Evolutionary conservation across 1,284 basidiomycete species (phyloP).

Genomic region (Leccinum subrobustum): DNA sequence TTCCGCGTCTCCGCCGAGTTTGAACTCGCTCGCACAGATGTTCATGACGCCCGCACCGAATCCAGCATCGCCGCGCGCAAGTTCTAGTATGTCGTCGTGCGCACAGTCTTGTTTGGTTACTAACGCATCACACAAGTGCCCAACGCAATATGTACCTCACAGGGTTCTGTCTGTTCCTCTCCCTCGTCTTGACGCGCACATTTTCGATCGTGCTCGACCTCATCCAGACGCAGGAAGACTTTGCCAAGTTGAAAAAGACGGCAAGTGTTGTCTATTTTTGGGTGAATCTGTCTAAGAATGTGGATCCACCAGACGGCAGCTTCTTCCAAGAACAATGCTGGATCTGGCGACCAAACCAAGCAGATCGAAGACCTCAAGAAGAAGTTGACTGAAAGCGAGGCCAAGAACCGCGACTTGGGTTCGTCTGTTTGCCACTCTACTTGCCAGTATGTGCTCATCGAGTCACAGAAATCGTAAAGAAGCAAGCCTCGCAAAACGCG

Average conservation of each 20-base stretch:
- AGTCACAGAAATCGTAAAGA: slow-evolving; percentile 71
- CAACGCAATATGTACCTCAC: slow-evolving; percentile 89
- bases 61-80: slow-evolving; percentile 86
- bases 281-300: neutral
- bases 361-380: slow-evolving; percentile 66
- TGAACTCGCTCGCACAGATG: slow-evolving; percentile 64
- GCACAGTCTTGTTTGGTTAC: neutral
- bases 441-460: neutral
- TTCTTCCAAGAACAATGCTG: slow-evolving; percentile 35
- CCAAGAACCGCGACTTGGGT: slow-evolving; percentile 72
- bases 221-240: slow-evolving; percentile 87
- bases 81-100: slow-evolving; percentile 73
- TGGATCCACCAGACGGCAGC: slow-evolving; percentile 37
- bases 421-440: slow-evolving; percentile 24
- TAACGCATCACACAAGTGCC: slow-evolving; percentile 48
- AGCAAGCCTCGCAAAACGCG: slow-evolving; percentile 76
- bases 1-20: slow-evolving; percentile 79
- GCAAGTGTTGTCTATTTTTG: slow-evolving; percentile 36
- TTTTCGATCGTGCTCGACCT: slow-evolving; percentile 92
- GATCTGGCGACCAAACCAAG: slow-evolving; percentile 50
- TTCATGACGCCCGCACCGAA: slow-evolving; percentile 74
- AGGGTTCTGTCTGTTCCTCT: slow-evolving; percentile 91
- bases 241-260: slow-evolving; percentile 77
- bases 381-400: slow-evolving; percentile 45
- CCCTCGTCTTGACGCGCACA: slow-evolving; percentile 87